A percentile compares a stretch with the other conserved stretches of the same genome.
These are phyloP conservation scores for Lotus japonicus DNA, from an alignment of 306 rosid species.

Conservation along the genomic window DNA sequence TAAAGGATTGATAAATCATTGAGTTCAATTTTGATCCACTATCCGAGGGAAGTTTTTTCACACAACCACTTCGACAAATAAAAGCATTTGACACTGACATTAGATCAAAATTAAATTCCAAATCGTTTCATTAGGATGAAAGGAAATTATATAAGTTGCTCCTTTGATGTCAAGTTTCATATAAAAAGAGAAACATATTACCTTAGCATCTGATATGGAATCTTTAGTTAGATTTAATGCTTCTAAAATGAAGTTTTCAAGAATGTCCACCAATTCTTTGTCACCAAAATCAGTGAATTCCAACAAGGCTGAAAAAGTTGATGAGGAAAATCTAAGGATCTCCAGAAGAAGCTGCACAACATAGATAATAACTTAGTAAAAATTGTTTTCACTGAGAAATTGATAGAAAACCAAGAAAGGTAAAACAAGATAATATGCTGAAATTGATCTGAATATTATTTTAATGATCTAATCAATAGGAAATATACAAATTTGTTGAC, in stretches of 20 bases:
- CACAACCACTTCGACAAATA: not conserved
- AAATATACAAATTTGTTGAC: not conserved
- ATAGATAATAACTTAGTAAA: conserved; percentile 10
- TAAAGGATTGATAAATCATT: not conserved
- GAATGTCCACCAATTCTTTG: conserved; percentile 30
- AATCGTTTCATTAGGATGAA: not conserved
- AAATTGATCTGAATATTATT: too few relatives aligned
- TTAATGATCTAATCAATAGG: not conserved
- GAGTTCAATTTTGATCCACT: not conserved
- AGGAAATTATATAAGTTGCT: not conserved
- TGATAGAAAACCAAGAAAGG: not conserved
- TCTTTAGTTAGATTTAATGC: conserved; percentile 52
- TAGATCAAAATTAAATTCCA: conserved; percentile 15
- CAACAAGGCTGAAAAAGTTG: conserved; percentile 49
- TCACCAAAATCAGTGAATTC: conserved; percentile 42
- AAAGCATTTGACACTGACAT: not conserved
- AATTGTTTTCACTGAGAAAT: not conserved
- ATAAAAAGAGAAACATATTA: conserved; percentile 21
- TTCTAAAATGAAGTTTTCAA: conserved; percentile 53
- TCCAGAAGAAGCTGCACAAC: conserved; percentile 70
- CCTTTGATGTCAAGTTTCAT: not conserved
- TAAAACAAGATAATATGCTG: too few relatives aligned
- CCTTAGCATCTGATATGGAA: conserved; percentile 65
- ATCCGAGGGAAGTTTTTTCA: not conserved
- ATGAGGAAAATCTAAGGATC: conserved; percentile 54